A percentile compares a stretch with the other conserved stretches of the same genome.
Evolutionary conservation across 2,329 filamentous ascomycete genomes (phyloP).

Genomic region (Septoria linicola): DNA sequence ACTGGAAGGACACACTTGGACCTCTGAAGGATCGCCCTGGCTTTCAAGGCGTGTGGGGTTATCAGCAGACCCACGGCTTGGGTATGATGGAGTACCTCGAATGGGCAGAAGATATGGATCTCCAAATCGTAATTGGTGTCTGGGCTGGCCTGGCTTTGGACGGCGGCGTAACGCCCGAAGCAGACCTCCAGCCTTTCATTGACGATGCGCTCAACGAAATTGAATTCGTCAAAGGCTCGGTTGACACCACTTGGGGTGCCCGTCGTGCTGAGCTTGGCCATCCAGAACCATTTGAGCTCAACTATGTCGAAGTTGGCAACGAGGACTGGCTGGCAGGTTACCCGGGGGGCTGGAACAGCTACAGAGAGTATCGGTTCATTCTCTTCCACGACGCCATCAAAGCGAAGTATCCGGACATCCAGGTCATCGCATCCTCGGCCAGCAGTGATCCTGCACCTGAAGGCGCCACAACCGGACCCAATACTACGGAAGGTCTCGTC

Average conservation of each 20-base stretch:
- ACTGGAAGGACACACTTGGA: conserved; percentile 55
- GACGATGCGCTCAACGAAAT: conserved; percentile 62
- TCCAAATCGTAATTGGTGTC: conserved; percentile 52
- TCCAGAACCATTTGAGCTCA: conserved; percentile 59
- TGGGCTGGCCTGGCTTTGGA: conserved; percentile 59
- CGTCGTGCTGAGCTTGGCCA: conserved; percentile 60
- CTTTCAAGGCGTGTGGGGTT: conserved; percentile 57
- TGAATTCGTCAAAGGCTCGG: conserved; percentile 60
- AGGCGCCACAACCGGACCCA: conserved; percentile 15
- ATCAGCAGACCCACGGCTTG: conserved; percentile 62
- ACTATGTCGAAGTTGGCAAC: conserved; percentile 62
- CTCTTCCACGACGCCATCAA: conserved; percentile 61
- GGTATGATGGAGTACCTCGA: conserved; percentile 63
- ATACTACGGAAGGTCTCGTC: conserved; percentile 9
- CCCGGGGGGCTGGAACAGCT: conserved; percentile 38
- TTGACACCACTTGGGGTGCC: conserved; percentile 56
- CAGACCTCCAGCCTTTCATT: conserved; percentile 50
- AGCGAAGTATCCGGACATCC: conserved; percentile 57
- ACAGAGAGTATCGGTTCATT: conserved; percentile 54
- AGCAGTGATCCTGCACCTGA: conserved; percentile 21
- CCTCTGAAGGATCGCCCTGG: conserved; percentile 56
- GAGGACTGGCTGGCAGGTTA: conserved; percentile 59
- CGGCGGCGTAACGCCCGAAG: conserved; percentile 48
- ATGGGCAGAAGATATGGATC: conserved; percentile 53
- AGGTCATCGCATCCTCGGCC: conserved; percentile 49